A percentile compares a stretch with the other conserved stretches of the same genome.
Conservation (phyloP, 1,284 basidiomycete genomes). For the Papiliotrema nemorosa region DNA sequence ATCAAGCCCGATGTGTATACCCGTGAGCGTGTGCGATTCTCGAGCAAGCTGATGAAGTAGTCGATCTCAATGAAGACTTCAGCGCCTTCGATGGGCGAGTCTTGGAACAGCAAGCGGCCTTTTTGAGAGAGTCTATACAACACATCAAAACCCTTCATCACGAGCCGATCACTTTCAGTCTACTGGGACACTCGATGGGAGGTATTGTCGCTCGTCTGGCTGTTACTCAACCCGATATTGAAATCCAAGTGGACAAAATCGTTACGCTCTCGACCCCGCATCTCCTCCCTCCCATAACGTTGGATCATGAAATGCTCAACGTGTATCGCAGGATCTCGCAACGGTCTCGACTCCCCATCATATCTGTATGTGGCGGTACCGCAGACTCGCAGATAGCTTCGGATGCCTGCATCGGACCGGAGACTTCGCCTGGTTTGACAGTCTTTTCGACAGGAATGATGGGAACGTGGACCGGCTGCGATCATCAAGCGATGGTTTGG, state of each 20-base stretch:
- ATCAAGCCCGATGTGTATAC: conserved; percentile 75
- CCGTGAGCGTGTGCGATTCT: conserved; percentile 52
- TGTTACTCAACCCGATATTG: conserved; percentile 50
- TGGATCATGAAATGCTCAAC: conserved; percentile 66
- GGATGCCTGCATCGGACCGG: conserved; percentile 67
- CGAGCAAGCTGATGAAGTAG: conserved; percentile 48
- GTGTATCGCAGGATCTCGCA: conserved; percentile 60
- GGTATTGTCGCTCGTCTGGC: conserved; percentile 74
- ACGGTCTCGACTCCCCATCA: conserved; percentile 57
- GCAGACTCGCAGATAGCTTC: conserved; percentile 91
- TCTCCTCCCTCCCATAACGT: conserved; percentile 77
- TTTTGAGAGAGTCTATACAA: conserved; percentile 31
- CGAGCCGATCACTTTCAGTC: conserved; percentile 58
- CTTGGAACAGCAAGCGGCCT: conserved; percentile 75
- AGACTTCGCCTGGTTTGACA: conserved; percentile 56
- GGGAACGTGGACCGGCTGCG: conserved; percentile 89
- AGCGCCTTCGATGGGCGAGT: conserved; percentile 93
- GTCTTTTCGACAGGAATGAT: conserved; percentile 84
- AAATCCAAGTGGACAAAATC: conserved; percentile 62
- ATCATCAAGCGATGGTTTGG: conserved; percentile 97
- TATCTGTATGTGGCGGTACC: conserved; percentile 88
- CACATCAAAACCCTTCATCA: conserved; percentile 10
- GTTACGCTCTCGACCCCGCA: conserved; percentile 96
- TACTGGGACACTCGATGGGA: conserved; percentile 98
- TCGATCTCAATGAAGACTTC: conserved; percentile 96